Evolutionary conservation across 2,329 filamentous ascomycete genomes (phyloP), one percentile per base, ranked within the genome.

Genomic region (Ascochyta rabiei): DNA sequence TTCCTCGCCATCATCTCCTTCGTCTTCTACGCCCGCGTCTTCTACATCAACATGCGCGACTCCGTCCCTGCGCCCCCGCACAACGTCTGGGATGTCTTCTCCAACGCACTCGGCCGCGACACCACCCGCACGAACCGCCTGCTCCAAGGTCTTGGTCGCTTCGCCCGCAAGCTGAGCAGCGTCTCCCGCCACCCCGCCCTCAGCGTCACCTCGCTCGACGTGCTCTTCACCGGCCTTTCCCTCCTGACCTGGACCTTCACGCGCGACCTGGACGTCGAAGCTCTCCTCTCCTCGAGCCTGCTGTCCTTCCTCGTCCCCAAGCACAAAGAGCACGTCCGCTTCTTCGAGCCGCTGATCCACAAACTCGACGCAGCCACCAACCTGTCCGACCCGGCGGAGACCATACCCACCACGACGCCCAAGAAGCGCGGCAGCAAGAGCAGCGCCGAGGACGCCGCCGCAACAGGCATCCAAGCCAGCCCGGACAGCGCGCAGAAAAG

Each of bases 241-340:
- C 69, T 86, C n/a, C 79, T 83, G 1, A 52, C 82, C 2, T 87
- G 85, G 84, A 80, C 82, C n/a, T 82, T 82, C 35, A 77, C 82
- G 1, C 77, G 83, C 28, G 78, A 80, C 19, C 73, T 82, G 3
- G 79, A 84, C 60, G 76, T 80, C 0, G 71, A 74, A n/a, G 75
- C 80, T 9, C 81, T 87, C 60, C 65, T 86, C 7, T 62, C 71
- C 19, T 70, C 62, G 53, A 73, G 68, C 39, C 47, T 71, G 24
- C 53, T 76, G 6, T 66, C 68, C 6, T 70, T 70, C 44, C 41
- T 73, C 2, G 56, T 63, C 15, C 56, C 61, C 4, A 60, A 61
- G 30, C 54, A 66, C 15, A 67, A 68, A 40, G 71, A 72, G 40
- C 70, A 73, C 41, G 23, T 54, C 34, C 46, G 42, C 30, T 50